Evolutionary conservation across 345 rosid species (phyloP).

Genomic region (Mangifera indica): DNA sequence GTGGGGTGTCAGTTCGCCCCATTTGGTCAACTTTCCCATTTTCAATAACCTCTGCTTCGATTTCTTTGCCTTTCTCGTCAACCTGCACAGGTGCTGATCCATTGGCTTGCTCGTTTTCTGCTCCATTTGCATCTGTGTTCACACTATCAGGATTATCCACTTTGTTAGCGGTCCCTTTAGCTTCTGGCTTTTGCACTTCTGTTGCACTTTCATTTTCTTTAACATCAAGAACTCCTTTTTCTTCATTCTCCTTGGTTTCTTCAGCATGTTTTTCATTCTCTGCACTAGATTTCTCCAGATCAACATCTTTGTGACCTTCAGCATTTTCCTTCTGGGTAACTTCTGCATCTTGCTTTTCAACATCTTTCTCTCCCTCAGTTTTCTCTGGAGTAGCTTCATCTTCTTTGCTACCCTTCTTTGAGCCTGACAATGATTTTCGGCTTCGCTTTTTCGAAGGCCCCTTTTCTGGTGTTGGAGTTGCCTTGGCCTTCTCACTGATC

Average conservation of each 20-base stretch:
- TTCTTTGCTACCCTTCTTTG: constrained; percentile 52
- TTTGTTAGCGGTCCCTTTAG: constrained; percentile 25
- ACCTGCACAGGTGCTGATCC: constrained; percentile 27
- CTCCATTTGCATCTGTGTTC: constrained; percentile 23
- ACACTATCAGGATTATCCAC: constrained; percentile 23
- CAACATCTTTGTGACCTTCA: constrained; percentile 10
- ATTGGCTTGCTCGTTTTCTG: constrained; percentile 29
- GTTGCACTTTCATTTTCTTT: constrained; percentile 20
- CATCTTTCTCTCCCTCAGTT: constrained; percentile 34
- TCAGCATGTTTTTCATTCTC: constrained; percentile 28
- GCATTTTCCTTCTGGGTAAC: constrained; percentile 8
- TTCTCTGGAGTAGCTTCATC: constrained; percentile 31
- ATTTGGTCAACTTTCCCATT: constrained; percentile 36
- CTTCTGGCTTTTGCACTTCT: constrained; percentile 31
- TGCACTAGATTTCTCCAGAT: constrained; percentile 25
- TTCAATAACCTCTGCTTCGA: constrained; percentile 32
- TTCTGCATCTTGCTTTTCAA: constrained; percentile 25
- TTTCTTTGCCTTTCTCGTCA: constrained; percentile 32
- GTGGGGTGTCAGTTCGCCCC: constrained; percentile 28
- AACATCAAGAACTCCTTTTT: constrained; percentile 27
- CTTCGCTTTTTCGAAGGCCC: constrained; percentile 66
- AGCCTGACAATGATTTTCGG: constrained; percentile 48
- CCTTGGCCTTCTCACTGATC: constrained; percentile 67
- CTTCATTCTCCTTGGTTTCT: constrained; percentile 31
- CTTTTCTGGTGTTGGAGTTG: constrained; percentile 65